Evolutionary conservation across 164 flowering plant species (phyloP).

Genomic region (Taxillus chinensis): DNA sequence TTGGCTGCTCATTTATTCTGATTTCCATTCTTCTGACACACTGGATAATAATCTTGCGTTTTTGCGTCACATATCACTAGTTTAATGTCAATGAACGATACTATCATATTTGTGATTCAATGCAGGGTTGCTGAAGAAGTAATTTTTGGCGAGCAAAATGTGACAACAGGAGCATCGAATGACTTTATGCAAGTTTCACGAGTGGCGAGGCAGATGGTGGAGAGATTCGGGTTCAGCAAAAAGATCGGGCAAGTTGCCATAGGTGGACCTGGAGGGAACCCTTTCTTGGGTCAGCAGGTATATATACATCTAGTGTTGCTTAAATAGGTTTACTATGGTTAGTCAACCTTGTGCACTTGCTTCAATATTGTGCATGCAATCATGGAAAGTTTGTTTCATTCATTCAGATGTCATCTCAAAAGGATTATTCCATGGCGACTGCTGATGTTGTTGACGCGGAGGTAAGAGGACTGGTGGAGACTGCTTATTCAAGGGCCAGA

Average conservation of each 20-base stretch:
- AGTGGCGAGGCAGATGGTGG: constrained; percentile 97
- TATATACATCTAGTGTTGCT: background rate
- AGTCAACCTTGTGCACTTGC: no score
- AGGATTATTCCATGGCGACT: constrained; percentile 97
- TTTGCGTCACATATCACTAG: no score
- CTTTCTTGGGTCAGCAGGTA: constrained; percentile 96
- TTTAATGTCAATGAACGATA: no score
- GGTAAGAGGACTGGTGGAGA: constrained; percentile 82
- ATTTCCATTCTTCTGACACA: no score
- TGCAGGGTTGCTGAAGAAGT: constrained; percentile 95
- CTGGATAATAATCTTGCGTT: no score
- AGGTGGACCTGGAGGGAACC: constrained; percentile 91
- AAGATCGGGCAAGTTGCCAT: constrained; percentile 98
- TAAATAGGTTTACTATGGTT: no score
- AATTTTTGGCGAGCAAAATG: constrained; percentile 78
- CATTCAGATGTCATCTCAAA: constrained; percentile 84
- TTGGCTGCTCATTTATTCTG: no score
- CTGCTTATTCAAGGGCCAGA: constrained; percentile 66
- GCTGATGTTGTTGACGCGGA: constrained; percentile 97
- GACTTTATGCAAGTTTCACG: constrained; percentile 97
- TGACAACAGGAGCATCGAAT: constrained; percentile 94
- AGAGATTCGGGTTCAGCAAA: constrained; percentile 94
- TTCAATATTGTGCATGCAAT: no score
- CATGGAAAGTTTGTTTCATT: background rate
- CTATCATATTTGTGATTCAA: no score